Evolutionary conservation across 495 filamentous ascomycete genomes (phyloP).

Genomic region (Penicillium salamii): DNA sequence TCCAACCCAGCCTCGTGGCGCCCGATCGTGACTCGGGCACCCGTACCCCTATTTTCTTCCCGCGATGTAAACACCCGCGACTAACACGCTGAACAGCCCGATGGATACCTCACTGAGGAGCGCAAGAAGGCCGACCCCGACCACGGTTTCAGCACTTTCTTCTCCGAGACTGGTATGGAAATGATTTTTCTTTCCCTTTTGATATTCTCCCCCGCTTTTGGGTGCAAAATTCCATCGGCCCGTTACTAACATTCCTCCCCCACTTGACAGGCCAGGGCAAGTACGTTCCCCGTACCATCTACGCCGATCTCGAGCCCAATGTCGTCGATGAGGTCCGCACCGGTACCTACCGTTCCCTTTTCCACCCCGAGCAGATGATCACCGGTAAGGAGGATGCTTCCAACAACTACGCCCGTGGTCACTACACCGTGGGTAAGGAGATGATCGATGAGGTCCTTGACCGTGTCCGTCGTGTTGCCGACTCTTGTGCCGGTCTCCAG

Average conservation of each 20-base stretch:
- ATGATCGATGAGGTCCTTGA: conserved; percentile 96
- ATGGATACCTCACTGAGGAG: conserved; percentile 98
- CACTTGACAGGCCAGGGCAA: conserved; percentile 80
- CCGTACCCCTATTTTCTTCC: conserved; percentile 18
- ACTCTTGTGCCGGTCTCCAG: conserved; percentile 96
- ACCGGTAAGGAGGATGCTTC: conserved; percentile 99
- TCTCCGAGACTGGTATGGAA: conserved; percentile 92
- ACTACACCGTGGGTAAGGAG: conserved; percentile 99
- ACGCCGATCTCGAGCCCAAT: conserved; percentile 99
- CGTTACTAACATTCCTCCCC: conserved; percentile 18
- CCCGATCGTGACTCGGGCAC: conserved; percentile 16
- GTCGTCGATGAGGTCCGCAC: conserved; percentile 99
- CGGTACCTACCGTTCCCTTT: conserved; percentile 89
- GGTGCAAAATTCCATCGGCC: conserved; percentile 7
- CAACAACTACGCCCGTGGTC: conserved; percentile 98
- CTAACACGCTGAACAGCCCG: conserved; percentile 61
- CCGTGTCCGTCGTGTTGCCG: conserved; percentile 91
- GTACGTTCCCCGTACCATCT: conserved; percentile 98
- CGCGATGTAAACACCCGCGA: conserved; percentile 22
- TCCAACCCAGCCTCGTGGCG: conserved; percentile 12
- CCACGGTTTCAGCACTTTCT: conserved; percentile 99
- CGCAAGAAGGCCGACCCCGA: conserved; percentile 94
- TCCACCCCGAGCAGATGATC: conserved; percentile 99
- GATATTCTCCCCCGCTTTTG: conserved; percentile 7
- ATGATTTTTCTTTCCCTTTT: conserved; percentile 5